These are phyloP conservation scores for Tardiomyces digboiensis DNA, from an alignment of 1,139 yeast species.

Conservation along the genomic window DNA sequence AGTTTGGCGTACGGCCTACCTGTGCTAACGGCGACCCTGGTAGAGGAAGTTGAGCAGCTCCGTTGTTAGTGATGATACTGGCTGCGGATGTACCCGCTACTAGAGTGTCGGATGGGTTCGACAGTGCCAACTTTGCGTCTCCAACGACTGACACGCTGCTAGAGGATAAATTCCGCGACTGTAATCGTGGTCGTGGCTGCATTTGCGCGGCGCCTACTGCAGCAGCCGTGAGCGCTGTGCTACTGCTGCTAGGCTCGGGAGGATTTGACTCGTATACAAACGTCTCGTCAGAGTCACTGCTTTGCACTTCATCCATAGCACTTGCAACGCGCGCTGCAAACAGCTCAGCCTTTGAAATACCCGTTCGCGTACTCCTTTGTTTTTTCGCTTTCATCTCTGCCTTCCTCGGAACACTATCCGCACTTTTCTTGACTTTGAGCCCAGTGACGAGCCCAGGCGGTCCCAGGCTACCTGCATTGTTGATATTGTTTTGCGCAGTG, in stretches of 20 bases:
- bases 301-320: slow-evolving; percentile 85
- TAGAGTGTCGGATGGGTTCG: too few species aligned
- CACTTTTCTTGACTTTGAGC: slow-evolving; percentile 22
- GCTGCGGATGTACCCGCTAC: too few species aligned
- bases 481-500: too few species aligned
- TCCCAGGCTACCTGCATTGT: slow-evolving; percentile 1
- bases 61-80: too few species aligned
- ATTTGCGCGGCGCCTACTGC: neutral
- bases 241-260: slow-evolving; percentile 12
- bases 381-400: slow-evolving; percentile 11
- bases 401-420: slow-evolving; percentile 21
- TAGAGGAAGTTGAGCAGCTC: too few species aligned
- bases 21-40: too few species aligned
- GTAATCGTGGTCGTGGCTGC: neutral
- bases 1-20: too few species aligned
- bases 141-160: neutral
- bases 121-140: too few species aligned
- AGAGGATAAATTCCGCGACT: neutral
- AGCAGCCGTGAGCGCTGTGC: neutral
- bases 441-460: slow-evolving; percentile 3
- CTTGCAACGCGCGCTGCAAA: slow-evolving; percentile 92
- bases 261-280: slow-evolving; percentile 73
- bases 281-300: slow-evolving; percentile 86
- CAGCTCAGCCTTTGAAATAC: slow-evolving; percentile 65
- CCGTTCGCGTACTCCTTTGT: slow-evolving; percentile 13